A percentile compares a stretch with the other conserved stretches of the same genome.
These are phyloP conservation scores for Eucalyptus curtisii DNA, from an alignment of 345 rosid species.

Conservation along the genomic window DNA sequence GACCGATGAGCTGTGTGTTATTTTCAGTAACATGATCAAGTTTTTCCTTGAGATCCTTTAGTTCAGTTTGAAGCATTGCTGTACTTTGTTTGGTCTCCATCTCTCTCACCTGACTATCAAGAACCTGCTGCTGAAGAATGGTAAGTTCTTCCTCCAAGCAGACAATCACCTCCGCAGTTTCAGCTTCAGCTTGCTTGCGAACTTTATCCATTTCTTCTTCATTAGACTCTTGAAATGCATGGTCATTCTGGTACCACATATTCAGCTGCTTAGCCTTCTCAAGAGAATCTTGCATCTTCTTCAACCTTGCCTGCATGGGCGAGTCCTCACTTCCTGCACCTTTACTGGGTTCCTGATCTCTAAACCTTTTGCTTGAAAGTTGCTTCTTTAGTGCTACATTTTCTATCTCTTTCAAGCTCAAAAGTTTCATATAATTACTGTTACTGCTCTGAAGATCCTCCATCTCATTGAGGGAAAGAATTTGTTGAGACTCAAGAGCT, in stretches of 20 bases:
- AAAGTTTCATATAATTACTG: constrained; percentile 28
- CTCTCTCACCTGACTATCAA: constrained; percentile 58
- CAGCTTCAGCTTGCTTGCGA: constrained; percentile 76
- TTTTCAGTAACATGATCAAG: constrained; percentile 29
- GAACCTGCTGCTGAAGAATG: constrained; percentile 69
- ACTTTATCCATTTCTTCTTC: constrained; percentile 69
- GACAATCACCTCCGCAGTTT: constrained; percentile 86
- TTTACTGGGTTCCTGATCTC: constrained; percentile 21
- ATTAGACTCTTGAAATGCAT: constrained; percentile 46
- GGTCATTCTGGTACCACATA: constrained; percentile 53
- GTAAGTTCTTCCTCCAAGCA: constrained; percentile 89
- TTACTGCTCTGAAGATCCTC: constrained; percentile 50
- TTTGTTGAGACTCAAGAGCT: constrained; percentile 78
- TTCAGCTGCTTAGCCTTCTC: constrained; percentile 75
- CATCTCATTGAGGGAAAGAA: constrained; percentile 50
- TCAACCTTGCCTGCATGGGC: constrained; percentile 38
- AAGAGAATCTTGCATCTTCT: constrained; percentile 81
- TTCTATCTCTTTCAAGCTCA: constrained; percentile 45
- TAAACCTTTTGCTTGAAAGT: constrained; percentile 27
- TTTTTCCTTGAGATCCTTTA: constrained; percentile 41
- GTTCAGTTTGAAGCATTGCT: constrained; percentile 30
- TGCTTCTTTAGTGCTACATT: constrained; percentile 37
- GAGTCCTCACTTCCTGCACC: constrained; percentile 14
- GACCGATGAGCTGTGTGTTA: constrained; percentile 33
- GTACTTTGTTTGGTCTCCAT: constrained; percentile 26